Base-by-base conservation (phyloP, 352 stramenopile species). In the Aphanomyces cochlioides region DNA sequence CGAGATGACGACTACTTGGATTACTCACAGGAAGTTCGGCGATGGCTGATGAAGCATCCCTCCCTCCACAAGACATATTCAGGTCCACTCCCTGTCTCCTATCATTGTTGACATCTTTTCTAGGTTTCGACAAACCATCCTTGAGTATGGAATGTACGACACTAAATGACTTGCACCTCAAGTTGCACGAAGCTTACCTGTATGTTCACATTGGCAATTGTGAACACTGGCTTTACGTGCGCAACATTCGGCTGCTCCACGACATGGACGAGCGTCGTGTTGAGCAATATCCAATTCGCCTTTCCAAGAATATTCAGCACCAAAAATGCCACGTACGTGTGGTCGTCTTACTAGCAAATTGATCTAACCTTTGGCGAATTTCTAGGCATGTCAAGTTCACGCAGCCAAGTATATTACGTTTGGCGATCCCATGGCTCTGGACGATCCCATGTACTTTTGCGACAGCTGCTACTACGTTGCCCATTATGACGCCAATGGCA, bases 401-500 rank as follows among this genome's bases (percentile, higher is more conserved):
- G 21, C n/a, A 10, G 59, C 59, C 39, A 67, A 67, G 59, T 36
- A 56, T 28, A 34, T 67, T 10, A 67, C 59, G 40, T 67, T 67
- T 50, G 59, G 37, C 17, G 59, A 67, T 19, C 40, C 59, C 4
- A 56, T 67, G 41, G 59, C 40, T 17, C 19, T 67, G 36, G 59
- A 67, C 6, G 59, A 67, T 34, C 59, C 59, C 17, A 67, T 67
- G 59, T 67, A 39, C 41, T 67, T 57, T 40, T 67, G 59, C 41
- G 59, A 67, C 10, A 67, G 59, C 21, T 67, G 59, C 41, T 67
- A 67, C 43, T 67, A 41, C 10, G 43, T 67, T 10, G 59, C 59
- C 40, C 59, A 67, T 28, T 67, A 67, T 45, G 43, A 67, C 41
- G 41, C 59, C 17, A 54, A 67, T 40, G 59, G 59, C 12, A 48